Evolutionary conservation across 768 basidiomycete genomes (phyloP).

Genomic region (Hebeloma cylindrosporum): DNA sequence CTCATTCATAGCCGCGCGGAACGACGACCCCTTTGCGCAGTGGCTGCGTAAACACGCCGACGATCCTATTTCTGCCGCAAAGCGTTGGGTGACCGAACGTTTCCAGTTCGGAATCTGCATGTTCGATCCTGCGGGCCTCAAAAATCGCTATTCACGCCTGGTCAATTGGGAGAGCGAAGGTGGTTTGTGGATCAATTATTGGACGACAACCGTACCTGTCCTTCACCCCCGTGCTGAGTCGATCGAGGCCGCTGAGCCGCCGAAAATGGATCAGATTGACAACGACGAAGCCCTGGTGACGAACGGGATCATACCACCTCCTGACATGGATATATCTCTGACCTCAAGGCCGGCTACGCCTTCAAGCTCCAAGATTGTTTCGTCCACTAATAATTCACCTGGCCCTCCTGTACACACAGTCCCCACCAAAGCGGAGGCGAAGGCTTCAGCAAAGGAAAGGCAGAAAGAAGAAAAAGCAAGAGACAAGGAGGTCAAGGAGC

Average conservation of each 20-base stretch:
- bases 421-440: slow-evolving; percentile 16
- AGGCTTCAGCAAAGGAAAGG: no score
- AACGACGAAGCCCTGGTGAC: slow-evolving; percentile 28
- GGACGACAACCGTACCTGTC: slow-evolving; percentile 50
- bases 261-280: slow-evolving; percentile 9
- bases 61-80: slow-evolving; percentile 47
- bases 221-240: no score
- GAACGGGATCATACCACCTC: slow-evolving; percentile 21
- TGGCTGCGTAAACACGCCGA: slow-evolving; percentile 56
- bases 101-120: slow-evolving; percentile 60
- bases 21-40: slow-evolving; percentile 44
- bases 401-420: slow-evolving; percentile 6
- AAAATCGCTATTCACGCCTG: slow-evolving; percentile 47
- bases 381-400: neutral
- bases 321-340: no score
- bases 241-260: no score
- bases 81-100: slow-evolving; percentile 52
- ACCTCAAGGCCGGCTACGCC: no score
- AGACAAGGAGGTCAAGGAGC: slow-evolving; percentile 1
- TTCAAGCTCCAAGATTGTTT: no score
- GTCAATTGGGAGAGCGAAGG: slow-evolving; percentile 48
- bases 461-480: slow-evolving; percentile 7
- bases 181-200: slow-evolving; percentile 61
- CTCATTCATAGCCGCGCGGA: slow-evolving; percentile 38
- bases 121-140: slow-evolving; percentile 54